phyloP scores from a whole-genome alignment of 345 rosid species.

The Eucalyptus curtisii region DNA sequence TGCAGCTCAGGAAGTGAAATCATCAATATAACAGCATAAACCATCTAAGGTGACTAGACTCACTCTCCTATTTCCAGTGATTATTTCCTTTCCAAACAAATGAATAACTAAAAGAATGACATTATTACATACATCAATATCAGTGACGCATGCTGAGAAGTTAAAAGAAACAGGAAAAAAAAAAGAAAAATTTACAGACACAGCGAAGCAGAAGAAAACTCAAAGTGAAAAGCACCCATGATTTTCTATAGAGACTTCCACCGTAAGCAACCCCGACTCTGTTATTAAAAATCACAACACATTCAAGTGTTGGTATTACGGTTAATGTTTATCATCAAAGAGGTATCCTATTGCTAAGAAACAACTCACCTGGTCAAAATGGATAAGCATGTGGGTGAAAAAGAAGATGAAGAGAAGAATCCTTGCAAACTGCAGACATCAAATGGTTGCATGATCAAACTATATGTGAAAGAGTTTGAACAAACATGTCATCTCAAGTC shows the following conservation, averaged over 20 bases:
- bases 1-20: neutral
- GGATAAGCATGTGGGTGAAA: slow-evolving; percentile 42
- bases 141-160: neutral
- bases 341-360: neutral
- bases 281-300: neutral
- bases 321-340: neutral
- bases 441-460: neutral
- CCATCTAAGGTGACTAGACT: neutral
- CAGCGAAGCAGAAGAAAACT: neutral
- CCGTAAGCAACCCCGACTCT: neutral
- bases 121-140: neutral
- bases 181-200: neutral
- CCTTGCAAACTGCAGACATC: slow-evolving; percentile 53
- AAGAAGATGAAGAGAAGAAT: slow-evolving; percentile 55
- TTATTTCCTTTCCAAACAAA: neutral
- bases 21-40: neutral
- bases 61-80: neutral
- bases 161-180: neutral
- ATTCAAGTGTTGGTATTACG: neutral
- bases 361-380: slow-evolving; percentile 61
- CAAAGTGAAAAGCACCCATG: neutral
- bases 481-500: neutral
- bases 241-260: neutral
- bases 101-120: neutral
- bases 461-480: neutral